Conservation (phyloP, 2,329 filamentous ascomycete genomes). For the Verticillium nonalfalfae region DNA sequence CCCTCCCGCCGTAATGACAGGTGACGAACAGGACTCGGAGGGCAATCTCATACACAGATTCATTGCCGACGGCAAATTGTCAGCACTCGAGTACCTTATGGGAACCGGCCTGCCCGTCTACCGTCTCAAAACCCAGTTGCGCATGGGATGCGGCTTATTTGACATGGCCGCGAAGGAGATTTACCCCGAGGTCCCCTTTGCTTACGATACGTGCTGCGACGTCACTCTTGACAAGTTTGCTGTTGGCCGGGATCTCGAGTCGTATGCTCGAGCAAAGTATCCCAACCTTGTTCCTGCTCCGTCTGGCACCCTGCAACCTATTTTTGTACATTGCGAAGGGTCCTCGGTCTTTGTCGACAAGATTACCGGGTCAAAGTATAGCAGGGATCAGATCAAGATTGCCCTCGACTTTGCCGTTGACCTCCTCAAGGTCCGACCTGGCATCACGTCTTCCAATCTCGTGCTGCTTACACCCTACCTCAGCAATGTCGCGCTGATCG, state of each 20-base stretch:
- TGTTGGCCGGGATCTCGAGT: neutral
- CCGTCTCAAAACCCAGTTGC: constrained; percentile 12
- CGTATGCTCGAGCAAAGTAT: neutral
- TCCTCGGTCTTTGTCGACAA: neutral
- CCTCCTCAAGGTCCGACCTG: constrained; percentile 2
- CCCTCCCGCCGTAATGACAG: neutral
- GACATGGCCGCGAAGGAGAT: constrained; percentile 9
- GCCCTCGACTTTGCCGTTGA: constrained; percentile 11
- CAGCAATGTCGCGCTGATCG: constrained; percentile 9
- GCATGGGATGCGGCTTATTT: constrained; percentile 15
- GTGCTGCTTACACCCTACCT: constrained; percentile 11
- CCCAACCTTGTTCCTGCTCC: neutral
- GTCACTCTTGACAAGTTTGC: neutral
- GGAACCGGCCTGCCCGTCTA: constrained; percentile 10
- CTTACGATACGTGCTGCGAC: constrained; percentile 6
- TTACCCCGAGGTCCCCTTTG: constrained; percentile 8
- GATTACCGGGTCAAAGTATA: constrained; percentile 4
- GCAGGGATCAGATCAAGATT: constrained; percentile 10
- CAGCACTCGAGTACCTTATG: constrained; percentile 8
- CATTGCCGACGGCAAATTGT: constrained; percentile 4
- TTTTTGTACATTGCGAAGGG: constrained; percentile 14
- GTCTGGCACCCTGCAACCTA: constrained; percentile 3
- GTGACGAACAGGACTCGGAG: neutral
- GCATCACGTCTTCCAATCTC: constrained; percentile 1
- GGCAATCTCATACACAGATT: constrained; percentile 8